These are phyloP conservation scores for Colletotrichum sp. DNA, from an alignment of 2,329 filamentous ascomycete genomes.

Conservation along the genomic window DNA sequence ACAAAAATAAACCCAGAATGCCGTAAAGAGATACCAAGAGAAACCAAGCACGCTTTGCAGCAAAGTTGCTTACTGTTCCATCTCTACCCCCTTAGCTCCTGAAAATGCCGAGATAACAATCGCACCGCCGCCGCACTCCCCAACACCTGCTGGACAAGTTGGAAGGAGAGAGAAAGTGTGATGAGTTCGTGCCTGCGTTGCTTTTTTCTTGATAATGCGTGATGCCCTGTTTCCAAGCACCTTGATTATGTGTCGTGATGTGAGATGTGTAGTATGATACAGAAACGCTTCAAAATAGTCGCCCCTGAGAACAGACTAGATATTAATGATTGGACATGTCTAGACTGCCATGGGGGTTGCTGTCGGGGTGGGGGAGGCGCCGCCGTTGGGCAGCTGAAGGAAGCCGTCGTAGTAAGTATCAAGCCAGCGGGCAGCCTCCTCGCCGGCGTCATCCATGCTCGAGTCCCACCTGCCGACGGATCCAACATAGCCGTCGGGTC, in stretches of 20 bases:
- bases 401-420: conserved; percentile 61
- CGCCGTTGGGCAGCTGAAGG: conserved; percentile 48
- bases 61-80: background rate
- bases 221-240: background rate
- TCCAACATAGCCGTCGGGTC: conserved; percentile 78
- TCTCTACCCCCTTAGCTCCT: conserved; percentile 13
- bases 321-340: background rate
- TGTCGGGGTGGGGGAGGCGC: conserved; percentile 8
- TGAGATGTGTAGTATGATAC: conserved; percentile 4
- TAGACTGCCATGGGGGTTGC: conserved; percentile 14
- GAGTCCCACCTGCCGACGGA: conserved; percentile 62
- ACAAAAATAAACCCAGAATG: background rate
- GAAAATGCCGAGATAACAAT: conserved; percentile 20
- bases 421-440: conserved; percentile 58
- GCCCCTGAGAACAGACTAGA: background rate
- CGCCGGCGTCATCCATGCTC: conserved; percentile 53
- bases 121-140: conserved; percentile 18
- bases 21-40: background rate
- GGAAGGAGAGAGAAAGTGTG: conserved; percentile 15
- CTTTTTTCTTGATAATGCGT: background rate
- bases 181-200: conserved; percentile 14
- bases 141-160: conserved; percentile 18
- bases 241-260: conserved; percentile 11
- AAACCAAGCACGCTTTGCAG: conserved; percentile 12
- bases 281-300: background rate